phyloP scores from a whole-genome alignment of 306 rosid genomes.

The Casuarina glauca region DNA sequence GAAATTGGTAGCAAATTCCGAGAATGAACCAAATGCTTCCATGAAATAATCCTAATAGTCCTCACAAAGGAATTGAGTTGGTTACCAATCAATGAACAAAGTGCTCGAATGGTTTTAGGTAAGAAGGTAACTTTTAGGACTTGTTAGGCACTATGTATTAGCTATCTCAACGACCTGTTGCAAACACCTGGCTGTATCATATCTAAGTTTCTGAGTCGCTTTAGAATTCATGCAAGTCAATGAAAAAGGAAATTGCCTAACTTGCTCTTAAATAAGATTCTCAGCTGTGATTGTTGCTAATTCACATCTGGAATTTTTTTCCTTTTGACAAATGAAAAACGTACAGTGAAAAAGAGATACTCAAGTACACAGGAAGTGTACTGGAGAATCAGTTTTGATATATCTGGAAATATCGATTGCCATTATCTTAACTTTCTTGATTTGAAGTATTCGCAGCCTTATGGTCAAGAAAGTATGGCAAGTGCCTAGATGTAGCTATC shows the following conservation, averaged over 20 bases:
- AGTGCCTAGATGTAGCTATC: background rate
- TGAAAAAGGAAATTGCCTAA: background rate
- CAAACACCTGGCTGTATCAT: background rate
- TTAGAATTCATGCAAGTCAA: background rate
- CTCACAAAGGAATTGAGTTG: slow-evolving; percentile 1
- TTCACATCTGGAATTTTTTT: slow-evolving; percentile 3
- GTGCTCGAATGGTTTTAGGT: background rate
- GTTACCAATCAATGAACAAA: background rate
- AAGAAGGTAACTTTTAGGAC: background rate
- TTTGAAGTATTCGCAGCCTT: background rate
- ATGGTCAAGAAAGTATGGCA: background rate
- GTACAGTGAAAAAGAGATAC: background rate
- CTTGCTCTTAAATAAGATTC: background rate
- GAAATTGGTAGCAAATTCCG: background rate
- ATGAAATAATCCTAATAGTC: background rate
- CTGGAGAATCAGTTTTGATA: background rate
- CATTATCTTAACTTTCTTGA: background rate
- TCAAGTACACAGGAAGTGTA: background rate
- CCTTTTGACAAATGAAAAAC: background rate
- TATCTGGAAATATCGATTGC: background rate
- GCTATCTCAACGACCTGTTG: background rate
- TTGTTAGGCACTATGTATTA: background rate
- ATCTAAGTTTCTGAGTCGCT: background rate
- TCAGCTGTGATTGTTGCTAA: background rate
- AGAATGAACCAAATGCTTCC: background rate